Conservation (phyloP, 345 rosid species). For the Linum tenue region DNA sequence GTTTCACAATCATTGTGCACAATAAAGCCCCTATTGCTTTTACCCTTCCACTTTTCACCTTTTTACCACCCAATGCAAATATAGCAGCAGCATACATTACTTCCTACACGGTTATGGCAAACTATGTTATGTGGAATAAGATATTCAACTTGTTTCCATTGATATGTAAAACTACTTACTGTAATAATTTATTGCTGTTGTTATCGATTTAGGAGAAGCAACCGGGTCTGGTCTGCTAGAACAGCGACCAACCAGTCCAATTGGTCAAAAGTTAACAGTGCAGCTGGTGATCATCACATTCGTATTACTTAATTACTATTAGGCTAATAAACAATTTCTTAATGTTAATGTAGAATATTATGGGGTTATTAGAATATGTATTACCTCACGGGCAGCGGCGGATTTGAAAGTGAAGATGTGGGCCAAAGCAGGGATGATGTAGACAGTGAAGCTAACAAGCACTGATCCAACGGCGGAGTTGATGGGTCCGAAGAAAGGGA, state of each 20-base stretch:
- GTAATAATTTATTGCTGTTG: background rate
- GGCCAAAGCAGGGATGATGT: slow-evolving; percentile 93
- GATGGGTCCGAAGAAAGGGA: background rate
- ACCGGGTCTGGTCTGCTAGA: slow-evolving; percentile 29
- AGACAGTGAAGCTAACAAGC: slow-evolving; percentile 97
- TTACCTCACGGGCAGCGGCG: slow-evolving; percentile 19
- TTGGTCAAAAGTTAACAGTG: background rate
- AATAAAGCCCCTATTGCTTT: no score
- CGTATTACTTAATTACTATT: no score
- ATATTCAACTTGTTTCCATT: background rate
- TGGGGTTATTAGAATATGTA: no score
- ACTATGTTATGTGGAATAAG: background rate
- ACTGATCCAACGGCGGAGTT: slow-evolving; percentile 48
- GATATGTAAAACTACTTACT: background rate
- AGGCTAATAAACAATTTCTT: no score
- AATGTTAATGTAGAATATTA: no score
- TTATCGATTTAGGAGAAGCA: slow-evolving; percentile 18
- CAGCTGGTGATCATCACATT: no score
- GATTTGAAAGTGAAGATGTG: slow-evolving; percentile 83
- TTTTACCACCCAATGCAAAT: background rate
- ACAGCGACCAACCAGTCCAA: slow-evolving; percentile 24
- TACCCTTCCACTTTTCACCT: background rate
- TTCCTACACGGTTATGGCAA: background rate
- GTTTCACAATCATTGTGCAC: no score
- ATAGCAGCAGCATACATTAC: background rate